Base-by-base conservation (phyloP, 192 early-diverging fungal genomes). In the Jimgerdemannia lactiflua region DNA sequence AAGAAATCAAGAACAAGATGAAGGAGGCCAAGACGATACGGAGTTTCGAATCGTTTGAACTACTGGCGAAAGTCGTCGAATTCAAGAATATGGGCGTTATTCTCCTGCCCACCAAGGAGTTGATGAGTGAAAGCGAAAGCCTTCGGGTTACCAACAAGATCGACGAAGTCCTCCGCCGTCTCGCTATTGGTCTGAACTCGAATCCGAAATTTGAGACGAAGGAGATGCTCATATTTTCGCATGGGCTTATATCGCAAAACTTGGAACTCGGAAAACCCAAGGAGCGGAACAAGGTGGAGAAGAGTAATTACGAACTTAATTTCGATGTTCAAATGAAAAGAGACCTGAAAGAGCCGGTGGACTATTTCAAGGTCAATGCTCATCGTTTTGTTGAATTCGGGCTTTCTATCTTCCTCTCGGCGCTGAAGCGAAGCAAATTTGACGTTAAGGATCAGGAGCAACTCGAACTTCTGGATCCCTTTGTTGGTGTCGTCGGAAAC, bases 371-470 rank as follows among this genome's bases (percentile, higher is more conserved):
- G 42, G 89, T 89, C 4, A 98, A 99, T 71, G 94, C 93, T 4
- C 91, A 97, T 74, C 83, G 93, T 7, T 98, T 99, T 83, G 92
- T 98, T 65, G 89, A 94, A 69, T 99, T 99, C 88, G 97, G 97
- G 0, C 78, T 99, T 20, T 86, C 87, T n/a, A 83, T 99, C 10
- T 86, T 99, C 70, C 84, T 94, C 40, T 83, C 89, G 0, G 89
- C 90, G 0, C 77, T 99, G 43, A 81, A 84, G 63, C 85, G 80
- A 66, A 85, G 86, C 78, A 85, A 86, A 70, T 87, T 89, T 68
- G 85, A 91, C 71, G 85, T 85, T 11, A 80, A 82, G 1, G 86
- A 87, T 39, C 64, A 80, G 0, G 86, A 92, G 68, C 87, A 95
- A 67, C 71, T 94, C 20, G 80, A 85, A 1, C 86, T 96, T 80